Evolutionary conservation across 2,329 filamentous ascomycete species (phyloP).

Genomic region (Dactylonectria estremocensis): DNA sequence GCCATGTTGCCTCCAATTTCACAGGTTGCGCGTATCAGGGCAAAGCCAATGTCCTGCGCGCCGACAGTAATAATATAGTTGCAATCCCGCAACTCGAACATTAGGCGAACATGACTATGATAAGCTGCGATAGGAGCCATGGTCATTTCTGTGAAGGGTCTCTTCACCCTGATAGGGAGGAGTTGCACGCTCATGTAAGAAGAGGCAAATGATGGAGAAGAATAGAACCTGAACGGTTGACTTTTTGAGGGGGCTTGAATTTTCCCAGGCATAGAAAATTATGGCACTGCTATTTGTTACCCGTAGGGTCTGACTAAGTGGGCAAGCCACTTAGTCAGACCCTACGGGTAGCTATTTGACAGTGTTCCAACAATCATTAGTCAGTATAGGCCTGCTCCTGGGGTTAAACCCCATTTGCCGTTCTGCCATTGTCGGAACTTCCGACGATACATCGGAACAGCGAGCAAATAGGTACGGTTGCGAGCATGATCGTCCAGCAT

Average conservation of each 20-base stretch:
- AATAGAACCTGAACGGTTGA: not conserved
- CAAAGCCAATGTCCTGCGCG: conserved; percentile 56
- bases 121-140: not conserved
- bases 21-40: conserved; percentile 52
- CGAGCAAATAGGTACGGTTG: not conserved
- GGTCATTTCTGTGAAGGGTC: not conserved
- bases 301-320: no score
- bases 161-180: not conserved
- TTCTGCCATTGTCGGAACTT: not conserved
- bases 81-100: conserved; percentile 50
- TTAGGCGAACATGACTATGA: not conserved
- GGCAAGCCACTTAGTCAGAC: not conserved
- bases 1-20: conserved; percentile 57
- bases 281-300: not conserved
- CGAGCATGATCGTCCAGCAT: not conserved
- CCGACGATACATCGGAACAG: not conserved
- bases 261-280: not conserved
- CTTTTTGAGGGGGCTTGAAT: not conserved
- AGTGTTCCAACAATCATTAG: no score
- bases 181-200: not conserved
- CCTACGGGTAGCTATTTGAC: no score
- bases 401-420: not conserved
- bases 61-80: conserved; percentile 57
- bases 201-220: not conserved
- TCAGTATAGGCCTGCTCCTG: no score